Base-by-base conservation (phyloP, 176 grass and related monocot genomes). In the Microstegium vimineum region DNA sequence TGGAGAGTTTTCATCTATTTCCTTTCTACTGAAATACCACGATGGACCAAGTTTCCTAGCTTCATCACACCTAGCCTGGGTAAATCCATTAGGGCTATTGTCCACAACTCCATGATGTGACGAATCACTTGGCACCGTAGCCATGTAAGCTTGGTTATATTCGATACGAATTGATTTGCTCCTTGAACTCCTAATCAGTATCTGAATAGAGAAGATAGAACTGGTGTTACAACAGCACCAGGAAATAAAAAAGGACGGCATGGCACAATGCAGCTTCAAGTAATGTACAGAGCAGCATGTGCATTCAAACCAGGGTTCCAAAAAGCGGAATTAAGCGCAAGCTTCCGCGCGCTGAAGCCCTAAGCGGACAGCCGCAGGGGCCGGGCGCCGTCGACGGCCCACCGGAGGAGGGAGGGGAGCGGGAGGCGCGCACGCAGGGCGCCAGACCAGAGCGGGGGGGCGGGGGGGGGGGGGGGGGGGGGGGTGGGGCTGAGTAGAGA, bases 1-100 rank as follows among this genome's bases (percentile, higher is more conserved):
- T 66, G 94, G 94, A 82, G 94, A 92, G 66, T 94, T 94, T 62
- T 97, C 94, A 87, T 97, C 92, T 78, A 97, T 92, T 65, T 97
- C 94, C 69, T 85, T 97, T 43, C 94, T 91, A 83, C 78, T 91
- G 74, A 87, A 92, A 90, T 97, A 97, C 94, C 94, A 97, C 43
- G 92, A 92, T 77, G 92, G 69, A 62, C 94, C 92, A 81, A 89
- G 81, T 72, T 82, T 43, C 36, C 88, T 69, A 78, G 23, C 66
- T 51, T 97, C 90, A 33, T 71, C 86, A 74, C 49, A 32, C 49
- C 56, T 80, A 56, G 68, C 79, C 52, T 86, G 75, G 46, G 69
- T 65, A 62, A 33, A 34, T 42, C 82, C 70, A 56, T 84, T 89
- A 11, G 95, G 78, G 61, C 84, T 86, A 76, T 81, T 83, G 82